Evolutionary conservation across 2,329 filamentous ascomycete species (phyloP), one percentile per base, ranked within the genome.

Genomic region (Colletotrichum ledebouriae): DNA sequence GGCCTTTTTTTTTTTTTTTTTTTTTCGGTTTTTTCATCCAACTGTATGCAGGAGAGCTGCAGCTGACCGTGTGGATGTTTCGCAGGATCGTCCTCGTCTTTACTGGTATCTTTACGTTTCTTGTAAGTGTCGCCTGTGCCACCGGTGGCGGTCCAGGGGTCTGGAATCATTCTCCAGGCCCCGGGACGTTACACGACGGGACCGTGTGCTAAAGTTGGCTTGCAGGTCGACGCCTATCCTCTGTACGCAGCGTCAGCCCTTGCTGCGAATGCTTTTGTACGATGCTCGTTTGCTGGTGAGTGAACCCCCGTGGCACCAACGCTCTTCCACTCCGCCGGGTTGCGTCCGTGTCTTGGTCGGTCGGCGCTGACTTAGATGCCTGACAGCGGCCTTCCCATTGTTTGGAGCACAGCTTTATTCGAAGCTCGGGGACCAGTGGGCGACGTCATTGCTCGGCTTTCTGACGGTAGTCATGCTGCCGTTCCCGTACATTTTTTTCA

Each of bases 81-180:
- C 72, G 75, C 74, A 93, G 92, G 59, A 90, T 88, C 61, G 86
- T 97, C 69, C 86, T 97, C 66, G 89, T 92, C 34, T 98, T 93
- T 79, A 90, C 89, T 64, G 93, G 94, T 59, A 89, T 97, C 72
- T 97, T 97, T 78, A 97, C 94, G 12, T 97, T 97, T 80, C 82
- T 97, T 71, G 93, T 95, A 78, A 80, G 84, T 83, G 34, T 37
- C n/a, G 39, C 37, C 25, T 63, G 61, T 44, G 10, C 47, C 52
- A 39, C 46, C 34, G 34, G 55, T 56, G 39, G 61, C 56, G 65
- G 41, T 60, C 68, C 68, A 69, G 68, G 65, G 65, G 64, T 64
- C 59, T 67, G 68, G 59, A 63, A 59, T 69, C 53, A 41, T 50
- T 64, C 50, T 70, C 56, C 53, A 47, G 59, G 60, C 46, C 57